Percentiles rank a stretch among this genome's conserved stretches.
phyloP scores from a whole-genome alignment of 495 filamentous ascomycete species.

The Achaetomiella virescens region DNA sequence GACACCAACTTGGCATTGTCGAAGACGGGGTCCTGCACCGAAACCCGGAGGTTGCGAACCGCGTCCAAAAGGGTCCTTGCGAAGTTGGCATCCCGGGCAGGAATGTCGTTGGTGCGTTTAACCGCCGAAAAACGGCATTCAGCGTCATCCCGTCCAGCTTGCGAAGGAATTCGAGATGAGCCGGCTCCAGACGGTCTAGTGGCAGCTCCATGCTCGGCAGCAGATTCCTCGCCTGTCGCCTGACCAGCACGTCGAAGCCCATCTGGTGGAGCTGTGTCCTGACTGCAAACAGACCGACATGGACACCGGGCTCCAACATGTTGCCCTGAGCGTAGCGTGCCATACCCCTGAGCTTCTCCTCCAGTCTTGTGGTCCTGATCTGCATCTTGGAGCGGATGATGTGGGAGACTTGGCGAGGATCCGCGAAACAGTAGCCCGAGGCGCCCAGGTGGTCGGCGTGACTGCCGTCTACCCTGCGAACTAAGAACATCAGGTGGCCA shows the following conservation, averaged over 20 bases:
- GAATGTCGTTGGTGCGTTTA: conserved; percentile 34
- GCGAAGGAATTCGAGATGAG: conserved; percentile 53
- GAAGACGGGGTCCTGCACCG: conserved; percentile 37
- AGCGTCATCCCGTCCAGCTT: conserved; percentile 54
- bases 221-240: conserved; percentile 54
- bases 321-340: conserved; percentile 48
- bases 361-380: conserved; percentile 51
- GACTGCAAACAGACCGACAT: conserved; percentile 69
- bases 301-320: conserved; percentile 59
- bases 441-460: conserved; percentile 57
- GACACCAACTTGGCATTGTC: conserved; percentile 38
- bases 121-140: conserved; percentile 43
- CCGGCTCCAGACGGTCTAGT: conserved; percentile 48
- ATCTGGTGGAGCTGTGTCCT: conserved; percentile 56
- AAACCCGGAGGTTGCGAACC: conserved; percentile 32
- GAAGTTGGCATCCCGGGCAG: conserved; percentile 23
- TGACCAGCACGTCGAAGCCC: conserved; percentile 71
- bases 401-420: conserved; percentile 59
- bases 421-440: conserved; percentile 70
- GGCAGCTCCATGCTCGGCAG: conserved; percentile 61
- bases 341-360: conserved; percentile 54
- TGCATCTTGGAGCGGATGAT: conserved; percentile 66
- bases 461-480: conserved; percentile 53
- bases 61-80: conserved; percentile 32
- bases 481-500: conserved; percentile 74